These are phyloP conservation scores for Fusarium staphyleae DNA, from an alignment of 2,329 filamentous ascomycete genomes.

Conservation along the genomic window DNA sequence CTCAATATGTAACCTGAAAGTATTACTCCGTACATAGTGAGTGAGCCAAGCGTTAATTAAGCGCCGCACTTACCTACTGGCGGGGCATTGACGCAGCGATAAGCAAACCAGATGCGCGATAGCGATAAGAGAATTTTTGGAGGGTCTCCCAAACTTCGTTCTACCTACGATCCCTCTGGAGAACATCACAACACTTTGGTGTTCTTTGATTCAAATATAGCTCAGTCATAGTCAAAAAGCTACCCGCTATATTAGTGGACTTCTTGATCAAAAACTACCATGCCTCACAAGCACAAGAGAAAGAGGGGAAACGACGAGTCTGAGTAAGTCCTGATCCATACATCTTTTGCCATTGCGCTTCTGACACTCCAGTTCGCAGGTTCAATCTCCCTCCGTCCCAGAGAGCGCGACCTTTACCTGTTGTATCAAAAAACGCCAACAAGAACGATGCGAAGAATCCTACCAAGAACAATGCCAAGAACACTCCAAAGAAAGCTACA, in stretches of 20 bases:
- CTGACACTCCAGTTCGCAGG: constrained; percentile 43
- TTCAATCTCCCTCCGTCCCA: constrained; percentile 60
- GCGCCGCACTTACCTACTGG: background rate
- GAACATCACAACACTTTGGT: background rate
- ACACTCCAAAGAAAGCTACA: background rate
- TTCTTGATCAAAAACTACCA: constrained; percentile 44
- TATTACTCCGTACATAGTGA: too few relatives aligned
- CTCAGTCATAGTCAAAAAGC: background rate
- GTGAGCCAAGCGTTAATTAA: too few relatives aligned
- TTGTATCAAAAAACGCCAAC: constrained; percentile 44
- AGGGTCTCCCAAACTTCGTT: constrained; percentile 12
- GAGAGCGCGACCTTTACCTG: constrained; percentile 59
- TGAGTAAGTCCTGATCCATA: constrained; percentile 24
- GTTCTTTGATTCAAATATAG: background rate
- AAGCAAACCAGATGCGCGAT: constrained; percentile 13
- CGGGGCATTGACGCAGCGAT: constrained; percentile 11
- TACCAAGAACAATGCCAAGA: background rate
- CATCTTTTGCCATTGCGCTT: background rate
- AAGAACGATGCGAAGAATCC: constrained; percentile 45
- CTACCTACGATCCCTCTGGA: background rate
- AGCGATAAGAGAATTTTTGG: constrained; percentile 42
- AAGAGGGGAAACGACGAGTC: constrained; percentile 58
- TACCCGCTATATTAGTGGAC: too few relatives aligned
- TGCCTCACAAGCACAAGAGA: constrained; percentile 90
- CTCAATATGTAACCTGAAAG: too few relatives aligned